phyloP scores from a whole-genome alignment of 805 yeast genomes.

The Metschnikowia koreensis region DNA sequence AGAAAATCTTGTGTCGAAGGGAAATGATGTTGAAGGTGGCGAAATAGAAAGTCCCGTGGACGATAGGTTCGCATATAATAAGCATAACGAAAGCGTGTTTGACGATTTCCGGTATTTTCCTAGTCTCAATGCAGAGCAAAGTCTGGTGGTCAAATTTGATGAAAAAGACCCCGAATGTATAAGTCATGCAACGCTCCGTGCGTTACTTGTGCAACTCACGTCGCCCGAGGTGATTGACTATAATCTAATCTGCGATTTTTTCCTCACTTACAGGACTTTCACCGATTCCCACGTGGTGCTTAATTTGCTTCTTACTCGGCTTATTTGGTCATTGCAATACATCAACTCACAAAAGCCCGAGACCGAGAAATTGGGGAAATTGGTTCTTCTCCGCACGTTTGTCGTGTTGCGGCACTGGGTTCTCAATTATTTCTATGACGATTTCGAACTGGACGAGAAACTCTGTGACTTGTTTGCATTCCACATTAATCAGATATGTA shows the following conservation, averaged over 20 bases:
- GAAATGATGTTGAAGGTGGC: no score
- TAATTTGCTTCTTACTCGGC: constrained; percentile 58
- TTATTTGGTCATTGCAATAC: constrained; percentile 67
- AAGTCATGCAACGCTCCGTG: constrained; percentile 39
- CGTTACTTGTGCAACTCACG: constrained; percentile 60
- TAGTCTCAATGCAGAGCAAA: constrained; percentile 20
- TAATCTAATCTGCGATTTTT: constrained; percentile 77
- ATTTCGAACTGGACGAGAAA: constrained; percentile 44
- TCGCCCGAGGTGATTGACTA: constrained; percentile 77
- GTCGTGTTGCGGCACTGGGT: constrained; percentile 89
- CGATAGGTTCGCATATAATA: constrained; percentile 27
- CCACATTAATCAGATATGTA: constrained; percentile 40
- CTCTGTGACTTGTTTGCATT: constrained; percentile 48
- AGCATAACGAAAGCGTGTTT: constrained; percentile 36
- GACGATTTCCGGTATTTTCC: constrained; percentile 39
- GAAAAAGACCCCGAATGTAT: constrained; percentile 30
- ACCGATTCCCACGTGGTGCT: constrained; percentile 57
- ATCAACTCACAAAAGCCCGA: constrained; percentile 28
- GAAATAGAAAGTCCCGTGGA: no score
- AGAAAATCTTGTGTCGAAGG: no score
- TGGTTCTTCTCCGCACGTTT: constrained; percentile 76
- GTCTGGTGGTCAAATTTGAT: constrained; percentile 34
- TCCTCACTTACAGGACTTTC: constrained; percentile 77
- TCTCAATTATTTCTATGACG: constrained; percentile 81
- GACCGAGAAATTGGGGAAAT: constrained; percentile 49